These are phyloP conservation scores for Plectosphaerella cucumerina DNA, from an alignment of 2,329 filamentous ascomycete species.

Conservation along the genomic window DNA sequence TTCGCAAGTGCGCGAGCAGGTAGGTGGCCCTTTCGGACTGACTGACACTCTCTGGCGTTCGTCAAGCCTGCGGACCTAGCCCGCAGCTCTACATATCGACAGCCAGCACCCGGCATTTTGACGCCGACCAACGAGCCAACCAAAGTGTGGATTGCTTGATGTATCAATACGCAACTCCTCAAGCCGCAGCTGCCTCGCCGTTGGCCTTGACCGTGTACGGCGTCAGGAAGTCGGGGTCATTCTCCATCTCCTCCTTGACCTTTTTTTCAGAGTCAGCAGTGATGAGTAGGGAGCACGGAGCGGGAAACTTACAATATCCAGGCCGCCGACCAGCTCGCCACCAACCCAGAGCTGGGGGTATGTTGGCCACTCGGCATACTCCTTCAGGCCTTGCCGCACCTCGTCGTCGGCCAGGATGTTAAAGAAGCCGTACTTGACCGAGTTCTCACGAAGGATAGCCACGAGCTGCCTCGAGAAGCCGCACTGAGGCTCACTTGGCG, in stretches of 20 bases:
- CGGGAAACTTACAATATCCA: constrained; percentile 78
- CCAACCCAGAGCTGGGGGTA: constrained; percentile 93
- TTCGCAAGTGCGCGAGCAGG: no score
- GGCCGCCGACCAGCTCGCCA: constrained; percentile 84
- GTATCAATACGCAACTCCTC: constrained; percentile 5
- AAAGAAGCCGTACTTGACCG: constrained; percentile 97
- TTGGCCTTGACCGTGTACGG: constrained; percentile 58
- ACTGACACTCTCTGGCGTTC: no score
- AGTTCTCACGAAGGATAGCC: constrained; percentile 77
- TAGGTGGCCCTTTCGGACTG: no score
- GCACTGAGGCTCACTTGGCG: constrained; percentile 79
- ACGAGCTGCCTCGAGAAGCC: constrained; percentile 93
- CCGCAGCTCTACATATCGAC: no score
- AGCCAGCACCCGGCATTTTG: no score
- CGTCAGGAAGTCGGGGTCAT: constrained; percentile 76
- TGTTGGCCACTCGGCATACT: constrained; percentile 97
- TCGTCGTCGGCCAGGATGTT: constrained; percentile 98
- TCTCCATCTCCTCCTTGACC: constrained; percentile 91
- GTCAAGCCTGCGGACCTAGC: no score
- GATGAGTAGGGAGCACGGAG: not conserved
- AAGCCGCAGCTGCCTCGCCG: constrained; percentile 31
- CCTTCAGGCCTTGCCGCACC: constrained; percentile 92
- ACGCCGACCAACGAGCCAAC: no score
- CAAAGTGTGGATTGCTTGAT: constrained; percentile 16
- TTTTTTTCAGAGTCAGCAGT: constrained; percentile 30